Base-by-base conservation (phyloP, 2,329 filamentous ascomycete genomes). In the Curvularia sp. region DNA sequence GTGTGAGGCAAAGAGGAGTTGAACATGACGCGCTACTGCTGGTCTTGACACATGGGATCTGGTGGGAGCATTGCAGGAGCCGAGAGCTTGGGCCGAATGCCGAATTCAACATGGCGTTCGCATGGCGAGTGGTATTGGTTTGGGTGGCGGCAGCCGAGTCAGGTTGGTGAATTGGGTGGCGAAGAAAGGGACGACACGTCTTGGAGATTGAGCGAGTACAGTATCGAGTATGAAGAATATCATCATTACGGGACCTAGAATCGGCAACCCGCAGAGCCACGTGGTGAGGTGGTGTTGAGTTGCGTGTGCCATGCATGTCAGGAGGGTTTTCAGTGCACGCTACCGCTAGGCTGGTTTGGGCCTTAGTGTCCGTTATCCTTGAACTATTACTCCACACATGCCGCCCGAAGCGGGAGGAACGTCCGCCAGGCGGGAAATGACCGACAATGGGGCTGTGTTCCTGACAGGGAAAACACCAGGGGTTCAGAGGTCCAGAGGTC, bases 41-140 rank as follows among this genome's bases (percentile, higher is more conserved):
- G 19, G 30, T 19, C 38, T 47, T 47, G 36, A 45, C 41, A 36
- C 41, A 34, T 36, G 25, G 12, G 28, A 42, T 46, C n/a, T 52
- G 25, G 50, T 39, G 51, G 32, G 42, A 55, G 60, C 47, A 57
- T 54, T 53, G 21, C 43, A 41, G 47, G 48, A 54, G 50, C 46
- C 46, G 53, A 55, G 52, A 42, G 43, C 47, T 55, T 48, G 43
- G 30, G 46, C 36, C 42, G 62, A 51, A 68, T 65, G 62, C 65
- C 61, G 57, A 55, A 52, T 71, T 71, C 68, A 71, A 71, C 68
- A 71, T 61, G 63, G 66, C 59, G 57, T 67, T 68, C 49, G 58
- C 30, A 53, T 19, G 49, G 30, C 39, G 27, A 54, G 54, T 45
- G 41, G 36, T 32, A 18, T 39, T 36, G 55, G 18, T 46, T 28